Evolutionary conservation across 2,329 filamentous ascomycete genomes (phyloP), one percentile per base, ranked within the genome.

Genomic region (Epichloe hybrida): DNA sequence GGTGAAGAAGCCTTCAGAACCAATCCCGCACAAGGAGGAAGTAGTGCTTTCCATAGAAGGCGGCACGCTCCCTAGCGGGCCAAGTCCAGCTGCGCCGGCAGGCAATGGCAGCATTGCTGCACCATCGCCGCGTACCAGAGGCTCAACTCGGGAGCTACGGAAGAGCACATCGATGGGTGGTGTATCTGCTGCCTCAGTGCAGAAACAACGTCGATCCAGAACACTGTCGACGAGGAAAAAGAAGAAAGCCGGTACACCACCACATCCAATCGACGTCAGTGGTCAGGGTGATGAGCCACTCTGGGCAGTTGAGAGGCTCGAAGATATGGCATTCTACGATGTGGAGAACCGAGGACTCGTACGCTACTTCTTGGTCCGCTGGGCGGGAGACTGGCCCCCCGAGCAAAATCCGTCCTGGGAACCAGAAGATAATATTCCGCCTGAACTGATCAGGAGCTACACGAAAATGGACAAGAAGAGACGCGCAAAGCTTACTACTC

Each of bases 361-460:
- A 1, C 71, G 72, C 3, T 70, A 68, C 52, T 81, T 76, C 59
- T 65, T 71, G 31, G 75, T 81, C 1, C 70, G 72, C 6, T 81
- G 77, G 77, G 71, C 70, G 43, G 77, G 77, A 7, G 62, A 77
- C 52, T 81, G 77, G 77, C 75, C 77, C 0, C 0, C 62, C 68
- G 72, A 72, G 8, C 69, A 79, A 57, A 79, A 81, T 50, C 74
- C 75, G 0, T 75, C 76, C 0, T 81, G 77, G 77, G 77, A 81
- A 57, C 77, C 76, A 0, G 70, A 73, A 54, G 68, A 69, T 4
- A 77, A 79, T 49, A 69, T 81, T 2, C 61, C 72, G 0, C 51
- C 59, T 0, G 52, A 52, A 0, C 57, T 79, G 39, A 63, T 78
- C 1, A 63, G 60, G 6, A 62, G 62, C 3, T 80, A 73, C 51